A percentile compares a stretch with the other conserved stretches of the same genome.
Evolutionary conservation across 2,329 filamentous ascomycete genomes (phyloP).

Genomic region (Calonectria honghensis): DNA sequence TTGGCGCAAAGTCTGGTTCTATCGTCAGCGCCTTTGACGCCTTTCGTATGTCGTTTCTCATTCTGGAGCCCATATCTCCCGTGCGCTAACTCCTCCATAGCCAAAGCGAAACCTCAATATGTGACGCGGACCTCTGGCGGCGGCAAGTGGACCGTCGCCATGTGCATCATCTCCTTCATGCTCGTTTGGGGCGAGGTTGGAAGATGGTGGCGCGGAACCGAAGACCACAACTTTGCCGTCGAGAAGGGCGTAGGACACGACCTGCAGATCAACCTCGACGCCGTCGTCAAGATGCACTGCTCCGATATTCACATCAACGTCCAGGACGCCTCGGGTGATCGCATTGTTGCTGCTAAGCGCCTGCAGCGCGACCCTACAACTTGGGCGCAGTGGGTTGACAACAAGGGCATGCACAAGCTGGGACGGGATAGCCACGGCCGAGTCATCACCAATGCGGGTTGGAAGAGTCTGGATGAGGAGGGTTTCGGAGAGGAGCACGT

Average conservation of each 20-base stretch:
- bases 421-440: constrained; percentile 74
- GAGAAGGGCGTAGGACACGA: constrained; percentile 92
- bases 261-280: constrained; percentile 95
- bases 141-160: constrained; percentile 93
- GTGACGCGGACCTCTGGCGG: constrained; percentile 88
- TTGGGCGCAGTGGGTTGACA: constrained; percentile 88
- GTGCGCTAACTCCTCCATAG: constrained; percentile 67
- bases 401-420: constrained; percentile 78
- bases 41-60: constrained; percentile 82
- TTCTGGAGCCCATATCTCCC: not conserved
- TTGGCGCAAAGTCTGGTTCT: constrained; percentile 80
- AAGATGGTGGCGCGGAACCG: constrained; percentile 89
- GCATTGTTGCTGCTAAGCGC: constrained; percentile 86
- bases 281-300: constrained; percentile 94
- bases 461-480: constrained; percentile 74
- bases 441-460: constrained; percentile 74
- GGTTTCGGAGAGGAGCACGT: constrained; percentile 88
- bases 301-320: constrained; percentile 95
- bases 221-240: constrained; percentile 93
- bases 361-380: constrained; percentile 85
- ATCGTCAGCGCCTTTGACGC: constrained; percentile 94
- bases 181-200: constrained; percentile 86
- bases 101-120: constrained; percentile 97
- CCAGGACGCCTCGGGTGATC: constrained; percentile 94
- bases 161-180: constrained; percentile 83